phyloP scores from a whole-genome alignment of 176 grass and related monocot species.

The Eremochloa ophiuroides region DNA sequence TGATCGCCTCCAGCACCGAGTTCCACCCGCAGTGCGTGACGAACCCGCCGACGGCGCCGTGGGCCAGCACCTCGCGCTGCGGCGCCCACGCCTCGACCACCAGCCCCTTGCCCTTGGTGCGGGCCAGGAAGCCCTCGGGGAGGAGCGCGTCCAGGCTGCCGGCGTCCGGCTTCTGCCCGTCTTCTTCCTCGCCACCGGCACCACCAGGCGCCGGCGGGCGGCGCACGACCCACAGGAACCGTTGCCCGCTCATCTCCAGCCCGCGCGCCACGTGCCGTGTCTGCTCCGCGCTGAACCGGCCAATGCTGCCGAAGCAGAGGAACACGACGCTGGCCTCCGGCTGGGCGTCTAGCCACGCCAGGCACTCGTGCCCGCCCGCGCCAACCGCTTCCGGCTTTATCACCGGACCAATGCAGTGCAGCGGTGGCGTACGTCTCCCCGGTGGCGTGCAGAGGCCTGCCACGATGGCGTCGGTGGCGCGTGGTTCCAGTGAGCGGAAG shows the following conservation, averaged over 20 bases:
- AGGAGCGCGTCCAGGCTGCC: not conserved
- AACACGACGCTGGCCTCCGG: constrained; percentile 49
- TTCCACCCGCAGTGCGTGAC: constrained; percentile 54
- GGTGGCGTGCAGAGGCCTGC: constrained; percentile 13
- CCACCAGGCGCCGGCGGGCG: not conserved
- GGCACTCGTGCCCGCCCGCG: constrained; percentile 16
- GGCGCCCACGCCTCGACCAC: constrained; percentile 29
- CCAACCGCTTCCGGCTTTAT: not conserved
- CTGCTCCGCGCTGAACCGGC: constrained; percentile 18
- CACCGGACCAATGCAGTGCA: constrained; percentile 23
- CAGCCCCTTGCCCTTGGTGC: constrained; percentile 7
- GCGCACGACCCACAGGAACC: constrained; percentile 27
- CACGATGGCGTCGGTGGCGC: constrained; percentile 4
- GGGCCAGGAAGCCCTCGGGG: constrained; percentile 26
- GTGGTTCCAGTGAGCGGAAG: constrained; percentile 46
- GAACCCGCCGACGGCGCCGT: constrained; percentile 30
- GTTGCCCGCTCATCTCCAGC: constrained; percentile 19
- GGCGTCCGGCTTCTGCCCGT: not conserved
- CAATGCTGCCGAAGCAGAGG: constrained; percentile 43
- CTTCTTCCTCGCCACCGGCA: not conserved
- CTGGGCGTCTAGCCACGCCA: constrained; percentile 44
- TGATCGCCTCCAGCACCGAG: constrained; percentile 28
- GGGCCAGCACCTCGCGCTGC: constrained; percentile 22
- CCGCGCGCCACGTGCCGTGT: constrained; percentile 17
- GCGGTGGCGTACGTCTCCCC: not conserved